These are phyloP conservation scores for Voacanga thouarsii DNA, from an alignment of 257 asterid genomes.

Conservation along the genomic window DNA sequence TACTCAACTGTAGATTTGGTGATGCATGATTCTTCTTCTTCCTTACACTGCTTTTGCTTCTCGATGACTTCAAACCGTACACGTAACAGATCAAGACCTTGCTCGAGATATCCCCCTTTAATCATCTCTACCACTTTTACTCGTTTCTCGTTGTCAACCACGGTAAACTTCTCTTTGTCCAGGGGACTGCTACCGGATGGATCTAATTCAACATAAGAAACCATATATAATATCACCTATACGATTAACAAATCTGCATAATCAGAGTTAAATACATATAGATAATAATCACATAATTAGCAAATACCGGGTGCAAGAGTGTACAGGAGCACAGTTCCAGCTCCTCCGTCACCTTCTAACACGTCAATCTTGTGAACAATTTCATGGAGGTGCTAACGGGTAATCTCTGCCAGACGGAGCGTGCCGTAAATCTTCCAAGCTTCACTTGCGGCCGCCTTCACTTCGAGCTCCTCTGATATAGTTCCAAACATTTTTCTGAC, in stretches of 20 bases:
- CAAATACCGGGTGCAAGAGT: constrained; percentile 29
- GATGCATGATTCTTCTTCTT: constrained; percentile 40
- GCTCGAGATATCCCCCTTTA: constrained; percentile 58
- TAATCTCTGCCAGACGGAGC: too few species aligned
- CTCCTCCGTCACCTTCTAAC: constrained; percentile 55
- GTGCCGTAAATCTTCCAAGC: too few species aligned
- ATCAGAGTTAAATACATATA: not conserved
- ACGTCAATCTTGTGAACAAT: constrained; percentile 32
- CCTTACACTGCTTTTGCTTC: constrained; percentile 15
- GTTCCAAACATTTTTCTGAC: too few species aligned
- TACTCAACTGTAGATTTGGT: constrained; percentile 50
- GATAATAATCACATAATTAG: too few species aligned
- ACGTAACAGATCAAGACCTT: constrained; percentile 44
- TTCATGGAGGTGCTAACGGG: too few species aligned
- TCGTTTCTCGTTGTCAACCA: constrained; percentile 48
- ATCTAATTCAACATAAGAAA: constrained; percentile 14
- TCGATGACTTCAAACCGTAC: constrained; percentile 46
- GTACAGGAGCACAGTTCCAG: constrained; percentile 48
- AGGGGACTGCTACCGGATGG: constrained; percentile 21
- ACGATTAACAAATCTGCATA: not conserved
- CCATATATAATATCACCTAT: not conserved
- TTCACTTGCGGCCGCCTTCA: too few species aligned
- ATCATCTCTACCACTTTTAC: constrained; percentile 50
- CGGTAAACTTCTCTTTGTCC: constrained; percentile 52
- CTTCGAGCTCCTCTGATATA: too few species aligned